A percentile compares a stretch with the other conserved stretches of the same genome.
phyloP scores from a whole-genome alignment of 192 early-diverging fungal species.

The Gaertneriomyces semiglobifer region DNA sequence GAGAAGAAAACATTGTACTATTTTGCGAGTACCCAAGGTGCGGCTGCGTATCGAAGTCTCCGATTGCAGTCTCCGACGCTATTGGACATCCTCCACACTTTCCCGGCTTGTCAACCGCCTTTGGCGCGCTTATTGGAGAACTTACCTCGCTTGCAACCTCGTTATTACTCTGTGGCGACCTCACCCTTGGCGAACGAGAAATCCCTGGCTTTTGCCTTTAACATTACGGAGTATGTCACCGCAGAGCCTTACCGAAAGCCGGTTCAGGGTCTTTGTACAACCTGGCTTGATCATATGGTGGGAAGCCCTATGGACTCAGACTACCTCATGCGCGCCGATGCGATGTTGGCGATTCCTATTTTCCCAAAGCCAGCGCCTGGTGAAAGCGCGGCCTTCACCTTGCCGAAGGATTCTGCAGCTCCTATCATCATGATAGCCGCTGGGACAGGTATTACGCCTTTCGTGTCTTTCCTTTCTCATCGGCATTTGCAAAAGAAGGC shows the following conservation, averaged over 20 bases:
- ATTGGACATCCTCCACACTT: slow-evolving; percentile 75
- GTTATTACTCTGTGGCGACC: slow-evolving; percentile 83
- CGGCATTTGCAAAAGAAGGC: slow-evolving; percentile 35
- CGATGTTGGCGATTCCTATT: slow-evolving; percentile 23
- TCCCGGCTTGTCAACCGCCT: slow-evolving; percentile 73
- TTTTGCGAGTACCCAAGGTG: slow-evolving; percentile 74
- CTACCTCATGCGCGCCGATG: not conserved
- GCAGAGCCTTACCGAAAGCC: slow-evolving; percentile 36
- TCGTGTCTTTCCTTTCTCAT: slow-evolving; percentile 84
- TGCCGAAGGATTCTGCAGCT: slow-evolving; percentile 53
- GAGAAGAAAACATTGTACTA: slow-evolving; percentile 79
- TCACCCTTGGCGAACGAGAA: slow-evolving; percentile 54
- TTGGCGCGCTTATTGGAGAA: slow-evolving; percentile 70
- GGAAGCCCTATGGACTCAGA: slow-evolving; percentile 23
- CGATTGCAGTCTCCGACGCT: slow-evolving; percentile 68
- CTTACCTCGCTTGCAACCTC: slow-evolving; percentile 73
- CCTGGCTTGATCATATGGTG: slow-evolving; percentile 73
- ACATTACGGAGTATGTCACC: slow-evolving; percentile 63
- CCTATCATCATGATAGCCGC: slow-evolving; percentile 86
- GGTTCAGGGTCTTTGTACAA: slow-evolving; percentile 64
- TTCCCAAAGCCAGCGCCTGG: slow-evolving; percentile 35
- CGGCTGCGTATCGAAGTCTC: slow-evolving; percentile 61
- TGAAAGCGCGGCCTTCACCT: slow-evolving; percentile 48
- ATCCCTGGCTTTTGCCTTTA: slow-evolving; percentile 77
- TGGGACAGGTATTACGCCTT: slow-evolving; percentile 95